These are phyloP conservation scores for Mortierella sp. DNA, from an alignment of 371 early-diverging fungal species.

Conservation along the genomic window DNA sequence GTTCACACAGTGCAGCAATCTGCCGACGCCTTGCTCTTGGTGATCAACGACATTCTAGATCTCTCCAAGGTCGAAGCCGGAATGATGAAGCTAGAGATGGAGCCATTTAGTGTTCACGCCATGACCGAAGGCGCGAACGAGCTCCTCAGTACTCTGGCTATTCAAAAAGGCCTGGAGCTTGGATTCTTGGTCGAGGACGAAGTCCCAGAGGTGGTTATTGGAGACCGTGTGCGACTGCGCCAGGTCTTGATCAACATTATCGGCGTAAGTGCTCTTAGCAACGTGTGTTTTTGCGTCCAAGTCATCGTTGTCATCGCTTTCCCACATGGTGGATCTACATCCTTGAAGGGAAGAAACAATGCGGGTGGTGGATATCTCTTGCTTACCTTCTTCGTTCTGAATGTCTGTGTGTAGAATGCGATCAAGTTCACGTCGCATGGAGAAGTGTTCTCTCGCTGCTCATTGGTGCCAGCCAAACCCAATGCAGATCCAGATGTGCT, in stretches of 20 bases:
- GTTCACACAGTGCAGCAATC: conserved; percentile 77
- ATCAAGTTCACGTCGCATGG: conserved; percentile 76
- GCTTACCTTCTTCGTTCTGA: not conserved
- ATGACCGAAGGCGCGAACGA: conserved; percentile 78
- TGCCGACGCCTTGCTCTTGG: conserved; percentile 71
- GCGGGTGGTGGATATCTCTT: not conserved
- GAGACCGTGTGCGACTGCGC: conserved; percentile 71
- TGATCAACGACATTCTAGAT: conserved; percentile 82
- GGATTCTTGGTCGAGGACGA: conserved; percentile 73
- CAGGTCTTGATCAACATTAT: conserved; percentile 72
- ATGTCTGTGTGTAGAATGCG: conserved; percentile 64
- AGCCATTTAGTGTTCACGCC: conserved; percentile 69
- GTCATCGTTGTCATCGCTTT: not conserved
- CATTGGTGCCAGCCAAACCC: conserved; percentile 54
- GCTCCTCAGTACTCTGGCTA: conserved; percentile 69
- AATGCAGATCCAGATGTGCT: conserved; percentile 37
- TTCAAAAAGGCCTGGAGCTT: conserved; percentile 71
- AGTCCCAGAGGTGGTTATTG: conserved; percentile 71
- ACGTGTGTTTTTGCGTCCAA: not conserved
- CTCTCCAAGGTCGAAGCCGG: conserved; percentile 80
- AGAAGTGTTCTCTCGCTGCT: conserved; percentile 74
- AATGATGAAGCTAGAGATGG: conserved; percentile 78
- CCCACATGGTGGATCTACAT: not conserved
- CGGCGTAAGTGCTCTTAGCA: conserved; percentile 29
- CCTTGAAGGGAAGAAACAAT: not conserved